Conservation (phyloP, 148 eudicot species). For the Hydrangea macrophylla region DNA sequence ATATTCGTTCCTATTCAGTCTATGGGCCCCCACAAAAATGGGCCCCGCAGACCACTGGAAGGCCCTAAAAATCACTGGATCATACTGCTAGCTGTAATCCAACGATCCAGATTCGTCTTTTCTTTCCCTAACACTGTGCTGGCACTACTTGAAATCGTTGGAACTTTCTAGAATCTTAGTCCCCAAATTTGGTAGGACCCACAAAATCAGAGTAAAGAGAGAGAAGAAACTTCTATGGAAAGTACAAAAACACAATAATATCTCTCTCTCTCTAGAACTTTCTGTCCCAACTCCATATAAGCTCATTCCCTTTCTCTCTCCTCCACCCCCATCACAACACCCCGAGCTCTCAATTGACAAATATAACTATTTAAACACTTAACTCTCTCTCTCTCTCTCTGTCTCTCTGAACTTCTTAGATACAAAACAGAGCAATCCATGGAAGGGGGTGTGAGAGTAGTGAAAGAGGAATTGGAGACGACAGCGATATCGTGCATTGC, state of each 20-base stretch:
- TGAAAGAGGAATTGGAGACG: slow-evolving; percentile 39
- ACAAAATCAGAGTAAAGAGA: background rate
- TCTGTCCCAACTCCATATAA: slow-evolving; percentile 12
- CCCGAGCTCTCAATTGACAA: slow-evolving; percentile 1
- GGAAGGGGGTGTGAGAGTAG: slow-evolving; percentile 31
- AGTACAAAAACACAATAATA: background rate
- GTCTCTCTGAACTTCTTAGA: background rate
- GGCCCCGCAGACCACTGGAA: too few relatives aligned
- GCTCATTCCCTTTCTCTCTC: slow-evolving; percentile 3
- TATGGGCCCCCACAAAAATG: too few relatives aligned
- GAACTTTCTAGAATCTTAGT: slow-evolving; percentile 11
- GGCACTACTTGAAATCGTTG: background rate
- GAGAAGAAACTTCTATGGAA: background rate
- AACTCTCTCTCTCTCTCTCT: slow-evolving; percentile 1
- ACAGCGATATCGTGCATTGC: slow-evolving; percentile 12
- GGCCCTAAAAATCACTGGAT: too few relatives aligned
- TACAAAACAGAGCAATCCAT: too few relatives aligned
- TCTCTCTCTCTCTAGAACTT: slow-evolving; percentile 14
- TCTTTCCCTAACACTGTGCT: background rate
- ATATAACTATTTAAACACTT: background rate
- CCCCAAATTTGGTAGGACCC: background rate
- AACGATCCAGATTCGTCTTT: background rate
- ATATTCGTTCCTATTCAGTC: too few relatives aligned
- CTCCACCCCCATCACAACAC: background rate
- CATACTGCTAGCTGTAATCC: too few relatives aligned